Evolutionary conservation across 768 basidiomycete genomes (phyloP).

Genomic region (Leccinum imitatum): DNA sequence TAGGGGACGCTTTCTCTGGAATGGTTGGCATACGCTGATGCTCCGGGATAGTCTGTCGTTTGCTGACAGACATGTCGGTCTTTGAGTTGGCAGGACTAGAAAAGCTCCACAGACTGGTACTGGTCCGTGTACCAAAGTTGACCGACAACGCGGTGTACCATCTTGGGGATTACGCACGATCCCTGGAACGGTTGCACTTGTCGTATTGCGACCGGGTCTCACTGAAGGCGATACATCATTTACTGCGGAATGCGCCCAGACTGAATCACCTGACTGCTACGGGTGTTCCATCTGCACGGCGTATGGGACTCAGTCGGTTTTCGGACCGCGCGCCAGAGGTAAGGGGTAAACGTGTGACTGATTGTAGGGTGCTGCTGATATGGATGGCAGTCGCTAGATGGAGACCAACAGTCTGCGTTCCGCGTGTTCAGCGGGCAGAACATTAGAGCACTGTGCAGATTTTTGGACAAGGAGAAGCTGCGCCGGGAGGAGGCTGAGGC

Average conservation of each 20-base stretch:
- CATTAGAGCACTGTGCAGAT: slow-evolving; percentile 57
- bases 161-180: slow-evolving; percentile 67
- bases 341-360: slow-evolving; percentile 24
- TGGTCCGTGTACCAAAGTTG: slow-evolving; percentile 77
- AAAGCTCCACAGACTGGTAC: slow-evolving; percentile 70
- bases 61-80: slow-evolving; percentile 82
- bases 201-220: slow-evolving; percentile 84
- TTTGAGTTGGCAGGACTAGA: slow-evolving; percentile 73
- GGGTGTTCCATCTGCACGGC: slow-evolving; percentile 72
- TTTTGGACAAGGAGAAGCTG: slow-evolving; percentile 68
- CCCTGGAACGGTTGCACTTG: slow-evolving; percentile 79
- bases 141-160: slow-evolving; percentile 83
- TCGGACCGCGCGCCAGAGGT: slow-evolving; percentile 70
- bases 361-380: slow-evolving; percentile 10
- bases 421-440: slow-evolving; percentile 78
- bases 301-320: slow-evolving; percentile 71
- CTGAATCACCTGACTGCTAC: slow-evolving; percentile 79
- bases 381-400: slow-evolving; percentile 54
- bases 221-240: slow-evolving; percentile 68
- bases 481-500: slow-evolving; percentile 59
- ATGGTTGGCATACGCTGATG: slow-evolving; percentile 14
- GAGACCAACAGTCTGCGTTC: slow-evolving; percentile 67
- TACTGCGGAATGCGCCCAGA: slow-evolving; percentile 57
- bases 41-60: slow-evolving; percentile 62
- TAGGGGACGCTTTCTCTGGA: slow-evolving; percentile 38